Conservation (phyloP, 2,329 filamentous ascomycete genomes). For the Microascus cirrosus region DNA sequence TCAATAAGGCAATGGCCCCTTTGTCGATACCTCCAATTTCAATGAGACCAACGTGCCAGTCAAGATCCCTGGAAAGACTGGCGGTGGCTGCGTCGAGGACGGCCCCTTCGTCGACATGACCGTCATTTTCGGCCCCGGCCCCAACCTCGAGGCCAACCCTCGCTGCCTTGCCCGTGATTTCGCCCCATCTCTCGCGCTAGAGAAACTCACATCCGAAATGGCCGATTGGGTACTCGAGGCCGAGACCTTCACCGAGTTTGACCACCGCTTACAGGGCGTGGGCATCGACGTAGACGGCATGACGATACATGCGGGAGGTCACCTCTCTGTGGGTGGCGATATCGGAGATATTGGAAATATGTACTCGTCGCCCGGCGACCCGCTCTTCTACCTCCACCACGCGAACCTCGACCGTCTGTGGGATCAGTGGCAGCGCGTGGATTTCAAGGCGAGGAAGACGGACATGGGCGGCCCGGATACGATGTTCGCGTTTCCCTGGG, state of each 20-base stretch:
- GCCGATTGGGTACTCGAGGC: conserved; percentile 17
- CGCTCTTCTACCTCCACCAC: conserved; percentile 17
- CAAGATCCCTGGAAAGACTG: conserved; percentile 20
- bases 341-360: conserved; percentile 16
- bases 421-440: conserved; percentile 18
- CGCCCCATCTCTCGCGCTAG: conserved; percentile 13
- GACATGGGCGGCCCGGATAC: conserved; percentile 20
- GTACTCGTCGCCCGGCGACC: conserved; percentile 14
- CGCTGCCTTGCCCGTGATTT: conserved; percentile 25
- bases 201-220: neutral
- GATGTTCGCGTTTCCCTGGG: conserved; percentile 12
- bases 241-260: conserved; percentile 18
- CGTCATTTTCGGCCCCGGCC: conserved; percentile 19
- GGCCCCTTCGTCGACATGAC: conserved; percentile 30
- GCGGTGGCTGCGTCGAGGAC: conserved; percentile 36
- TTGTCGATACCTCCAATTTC: conserved; percentile 13
- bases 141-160: conserved; percentile 24
- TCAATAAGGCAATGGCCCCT: conserved; percentile 9
- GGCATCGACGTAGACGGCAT: conserved; percentile 14
- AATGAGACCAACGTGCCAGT: conserved; percentile 16
- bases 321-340: conserved; percentile 23
- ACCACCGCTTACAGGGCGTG: conserved; percentile 18
- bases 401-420: conserved; percentile 16
- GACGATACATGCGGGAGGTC: conserved; percentile 26
- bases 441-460: conserved; percentile 14